Conservation (phyloP, 257 asterid species). For the Capsicum chinense region DNA sequence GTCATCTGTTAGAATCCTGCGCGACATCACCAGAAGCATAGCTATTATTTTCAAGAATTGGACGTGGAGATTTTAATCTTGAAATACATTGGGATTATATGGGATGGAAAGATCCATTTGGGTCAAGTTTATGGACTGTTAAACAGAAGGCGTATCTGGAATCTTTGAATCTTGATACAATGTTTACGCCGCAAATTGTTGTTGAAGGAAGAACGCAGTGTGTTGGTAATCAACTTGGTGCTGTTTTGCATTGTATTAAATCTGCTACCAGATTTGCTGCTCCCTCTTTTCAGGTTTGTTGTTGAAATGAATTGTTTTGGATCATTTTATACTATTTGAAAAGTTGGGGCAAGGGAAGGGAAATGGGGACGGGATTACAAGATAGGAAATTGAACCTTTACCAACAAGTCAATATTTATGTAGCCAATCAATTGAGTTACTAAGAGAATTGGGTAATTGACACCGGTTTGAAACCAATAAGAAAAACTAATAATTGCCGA, state of each 20-base stretch:
- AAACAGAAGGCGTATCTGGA: slow-evolving; percentile 87
- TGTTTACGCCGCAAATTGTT: slow-evolving; percentile 84
- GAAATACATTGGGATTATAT: slow-evolving; percentile 83
- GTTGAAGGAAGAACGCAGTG: slow-evolving; percentile 78
- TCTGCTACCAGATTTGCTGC: slow-evolving; percentile 66
- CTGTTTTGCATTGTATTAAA: slow-evolving; percentile 54
- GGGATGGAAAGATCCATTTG: slow-evolving; percentile 94
- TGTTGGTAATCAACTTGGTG: slow-evolving; percentile 58
- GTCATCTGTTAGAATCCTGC: slow-evolving; percentile 38
- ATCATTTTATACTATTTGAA: too few relatives aligned
- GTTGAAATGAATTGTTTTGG: too few relatives aligned
- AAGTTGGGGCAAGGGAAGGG: too few relatives aligned
- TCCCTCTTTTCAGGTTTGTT: slow-evolving; percentile 71
- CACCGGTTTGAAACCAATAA: too few relatives aligned
- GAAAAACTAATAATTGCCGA: too few relatives aligned
- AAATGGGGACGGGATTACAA: too few relatives aligned
- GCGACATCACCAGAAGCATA: slow-evolving; percentile 88
- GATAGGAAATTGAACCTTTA: too few relatives aligned
- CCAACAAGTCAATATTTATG: too few relatives aligned
- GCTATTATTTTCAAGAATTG: slow-evolving; percentile 76
- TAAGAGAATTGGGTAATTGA: too few relatives aligned
- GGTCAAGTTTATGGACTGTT: slow-evolving; percentile 84
- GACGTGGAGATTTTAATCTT: slow-evolving; percentile 79
- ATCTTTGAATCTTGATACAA: slow-evolving; percentile 62
- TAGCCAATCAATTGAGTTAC: too few relatives aligned